Base-by-base conservation (phyloP, 2,329 filamentous ascomycete species). In the Fusarium sp. region DNA sequence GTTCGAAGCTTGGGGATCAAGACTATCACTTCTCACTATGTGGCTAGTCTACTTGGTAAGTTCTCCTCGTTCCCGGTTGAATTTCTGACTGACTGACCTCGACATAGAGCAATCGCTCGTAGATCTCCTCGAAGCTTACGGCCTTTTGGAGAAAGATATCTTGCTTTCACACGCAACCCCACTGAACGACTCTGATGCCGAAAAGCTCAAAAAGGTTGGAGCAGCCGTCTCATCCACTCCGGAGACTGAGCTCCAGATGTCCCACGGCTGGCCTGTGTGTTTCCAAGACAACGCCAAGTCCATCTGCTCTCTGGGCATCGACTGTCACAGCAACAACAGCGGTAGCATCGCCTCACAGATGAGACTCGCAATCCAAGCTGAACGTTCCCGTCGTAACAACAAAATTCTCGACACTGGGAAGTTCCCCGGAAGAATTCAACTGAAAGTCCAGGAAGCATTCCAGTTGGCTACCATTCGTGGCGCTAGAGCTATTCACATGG, bases 1-100 rank as follows among this genome's bases (percentile, higher is more conserved):
- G 62, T 59, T 0, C n/a, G 62, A 12, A 5, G 7, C 1, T 7
- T 65, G 14, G 62, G 40, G 2, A 45, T 65, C 9, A 59, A 59
- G 18, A 65, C 24, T 1, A 65, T 65, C 10, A 65, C 62, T 3
- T 65, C 62, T 25, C 62, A 65, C 18, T 65, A 59, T 5, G 62
- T 65, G 3, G n/a, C 14, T 4, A 65, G 40, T 1, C 18, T 65
- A 7, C n/a, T 40, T 3, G 32, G 62, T 65, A 8, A 42, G 52
- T 8, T 3, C 6, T 3, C 5, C 1, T 12, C 5, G 0, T 16
- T 4, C 1, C 12, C 8, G 1, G 3, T 10, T 14, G 12, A 6
- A 2, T 0, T 4, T 1, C 18, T 20, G 3, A 34, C 7, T 2
- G 1, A 18, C 9, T 29, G 6, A 25, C 16, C 2, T 1, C 5